Conservation (phyloP, 2,329 filamentous ascomycete species). For the Diplodia intermedia region DNA sequence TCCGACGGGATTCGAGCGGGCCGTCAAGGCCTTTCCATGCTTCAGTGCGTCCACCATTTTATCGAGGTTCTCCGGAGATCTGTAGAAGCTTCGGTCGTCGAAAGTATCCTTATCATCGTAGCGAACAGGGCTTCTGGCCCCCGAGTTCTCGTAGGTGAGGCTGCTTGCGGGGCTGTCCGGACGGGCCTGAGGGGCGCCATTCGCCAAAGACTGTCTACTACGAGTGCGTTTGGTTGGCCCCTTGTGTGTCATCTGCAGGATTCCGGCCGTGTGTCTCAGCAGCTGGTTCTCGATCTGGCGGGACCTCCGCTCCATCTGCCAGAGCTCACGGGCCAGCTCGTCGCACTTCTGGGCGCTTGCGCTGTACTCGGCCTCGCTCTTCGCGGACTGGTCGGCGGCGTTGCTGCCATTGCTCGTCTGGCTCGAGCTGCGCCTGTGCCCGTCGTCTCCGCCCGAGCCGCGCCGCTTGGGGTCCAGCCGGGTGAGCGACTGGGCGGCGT, state of each 20-base stretch:
- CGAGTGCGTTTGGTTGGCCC: constrained; percentile 66
- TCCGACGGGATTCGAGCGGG: constrained; percentile 35
- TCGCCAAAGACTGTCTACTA: constrained; percentile 44
- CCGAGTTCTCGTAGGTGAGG: constrained; percentile 69
- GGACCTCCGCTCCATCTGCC: constrained; percentile 76
- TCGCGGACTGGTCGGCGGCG: constrained; percentile 49
- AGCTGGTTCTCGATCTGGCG: constrained; percentile 76
- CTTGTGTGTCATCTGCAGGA: constrained; percentile 88
- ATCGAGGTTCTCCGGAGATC: constrained; percentile 70
- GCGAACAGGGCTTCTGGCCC: constrained; percentile 51
- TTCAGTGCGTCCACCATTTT: constrained; percentile 50
- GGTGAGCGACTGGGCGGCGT: constrained; percentile 87
- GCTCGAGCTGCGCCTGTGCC: constrained; percentile 39
- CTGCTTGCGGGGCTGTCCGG: constrained; percentile 80
- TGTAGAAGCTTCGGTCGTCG: constrained; percentile 78
- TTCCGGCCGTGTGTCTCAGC: constrained; percentile 88
- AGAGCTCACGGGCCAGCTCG: constrained; percentile 80
- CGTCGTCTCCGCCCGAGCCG: constrained; percentile 50
- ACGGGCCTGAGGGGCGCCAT: constrained; percentile 50
- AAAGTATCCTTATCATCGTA: constrained; percentile 68
- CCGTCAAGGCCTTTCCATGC: constrained; percentile 40
- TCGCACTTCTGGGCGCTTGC: constrained; percentile 83
- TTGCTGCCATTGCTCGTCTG: constrained; percentile 53
- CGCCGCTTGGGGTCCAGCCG: constrained; percentile 68
- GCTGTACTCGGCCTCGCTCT: constrained; percentile 76